Evolutionary conservation across 129 eudicot species (phyloP).

Genomic region (Pseudognaphalium luteoalbum): DNA sequence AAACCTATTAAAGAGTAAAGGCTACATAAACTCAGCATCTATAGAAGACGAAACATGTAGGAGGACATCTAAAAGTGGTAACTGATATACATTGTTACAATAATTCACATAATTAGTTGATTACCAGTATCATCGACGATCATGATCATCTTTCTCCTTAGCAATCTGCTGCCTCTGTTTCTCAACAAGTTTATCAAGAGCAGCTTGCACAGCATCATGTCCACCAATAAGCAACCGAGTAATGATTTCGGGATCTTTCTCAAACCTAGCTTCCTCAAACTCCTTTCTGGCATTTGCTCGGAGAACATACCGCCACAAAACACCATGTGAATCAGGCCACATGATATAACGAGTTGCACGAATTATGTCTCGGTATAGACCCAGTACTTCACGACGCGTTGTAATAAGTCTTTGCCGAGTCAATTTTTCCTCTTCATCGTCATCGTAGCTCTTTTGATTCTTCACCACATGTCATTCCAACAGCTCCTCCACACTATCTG

Average conservation of each 20-base stretch:
- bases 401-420: conserved; percentile 73
- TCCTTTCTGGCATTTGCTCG: conserved; percentile 83
- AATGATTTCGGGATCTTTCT: conserved; percentile 80
- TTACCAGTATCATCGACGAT: conserved; percentile 45
- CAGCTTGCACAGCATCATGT: conserved; percentile 74
- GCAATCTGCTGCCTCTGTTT: conserved; percentile 81
- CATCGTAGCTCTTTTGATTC: conserved; percentile 42
- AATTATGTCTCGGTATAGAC: conserved; percentile 80
- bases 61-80: background rate
- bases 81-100: conserved; percentile 19
- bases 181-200: conserved; percentile 84
- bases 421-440: conserved; percentile 57
- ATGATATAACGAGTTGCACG: conserved; percentile 81
- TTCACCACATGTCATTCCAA: conserved; percentile 79
- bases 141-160: conserved; percentile 52
- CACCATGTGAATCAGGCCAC: conserved; percentile 78
- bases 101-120: conserved; percentile 12
- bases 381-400: conserved; percentile 77
- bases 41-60: background rate
- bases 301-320: conserved; percentile 77
- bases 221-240: conserved; percentile 83
- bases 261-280: conserved; percentile 82
- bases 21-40: background rate
- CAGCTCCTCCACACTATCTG: conserved; percentile 84
- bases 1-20: background rate